Evolutionary conservation across 306 rosid genomes (phyloP), one percentile per base, ranked within the genome.

Genomic region (Trifolium fragiferum): DNA sequence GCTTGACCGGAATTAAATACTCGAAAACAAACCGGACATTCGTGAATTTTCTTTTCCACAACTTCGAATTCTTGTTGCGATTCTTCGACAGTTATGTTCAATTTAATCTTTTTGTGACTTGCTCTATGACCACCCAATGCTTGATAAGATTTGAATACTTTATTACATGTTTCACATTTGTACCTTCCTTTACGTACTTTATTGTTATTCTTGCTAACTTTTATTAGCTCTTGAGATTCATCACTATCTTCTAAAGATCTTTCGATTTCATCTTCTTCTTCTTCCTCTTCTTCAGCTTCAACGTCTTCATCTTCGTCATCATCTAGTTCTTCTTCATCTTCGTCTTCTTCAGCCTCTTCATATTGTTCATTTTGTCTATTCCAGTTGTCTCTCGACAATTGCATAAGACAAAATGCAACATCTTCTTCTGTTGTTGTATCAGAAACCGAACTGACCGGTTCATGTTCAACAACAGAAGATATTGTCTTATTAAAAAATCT

Each of bases 121-220:
- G 98, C 97, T 85, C 95, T 82, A 73, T 94, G 98, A 0, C 98
- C 98, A 7, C 98, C 98, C 0, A 94, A 73, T 14, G 97, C 98
- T 80, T 94, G 98, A 61, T 91, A 94, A 3, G 98, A 94, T 77
- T 87, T 79, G 55, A 94, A 90, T 13, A 83, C 91, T 68, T 86
- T 91, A 44, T 90, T 68, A 83, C 98, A 94, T 25, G 98, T 94
- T 33, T 94, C 98, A 15, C 98, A 94, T 82, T 87, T 90, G 81
- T 90, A 91, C 63, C 82, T 91, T 9, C 81, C 81, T 58, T 87
- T 86, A 9, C 86, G 76, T 77, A 37, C 37, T 49, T 33, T 82
- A 46, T 57, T 38, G 20, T 57, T 38, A 33, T 46, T 76, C 68
- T 78, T 91, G 2, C 67, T 5, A 4, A 59, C 27, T 74, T 93